A percentile compares a stretch with the other conserved stretches of the same genome.
Evolutionary conservation across 176 grass and related monocot species (phyloP).

Genomic region (Thalia dealbata): DNA sequence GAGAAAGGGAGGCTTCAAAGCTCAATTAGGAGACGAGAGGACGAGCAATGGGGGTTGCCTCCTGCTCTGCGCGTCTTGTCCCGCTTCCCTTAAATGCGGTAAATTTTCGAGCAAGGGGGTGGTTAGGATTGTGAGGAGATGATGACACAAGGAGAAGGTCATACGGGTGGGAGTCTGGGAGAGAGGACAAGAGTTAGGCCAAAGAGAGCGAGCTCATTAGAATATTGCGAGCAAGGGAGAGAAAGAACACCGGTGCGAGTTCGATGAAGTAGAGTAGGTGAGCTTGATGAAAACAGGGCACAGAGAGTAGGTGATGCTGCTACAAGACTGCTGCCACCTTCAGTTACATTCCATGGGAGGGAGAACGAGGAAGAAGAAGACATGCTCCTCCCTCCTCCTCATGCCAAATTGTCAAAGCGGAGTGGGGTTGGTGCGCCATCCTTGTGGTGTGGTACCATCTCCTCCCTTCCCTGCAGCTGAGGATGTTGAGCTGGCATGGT

Average conservation of each 20-base stretch:
- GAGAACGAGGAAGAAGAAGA: not conserved
- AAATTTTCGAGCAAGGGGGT: not conserved
- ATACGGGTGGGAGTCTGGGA: not conserved
- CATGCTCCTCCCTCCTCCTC: too few relatives aligned
- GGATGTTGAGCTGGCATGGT: not conserved
- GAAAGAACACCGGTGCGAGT: not conserved
- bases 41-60: not conserved
- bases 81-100: not conserved
- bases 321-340: not conserved
- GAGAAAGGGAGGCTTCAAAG: not conserved
- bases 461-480: not conserved
- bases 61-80: not conserved
- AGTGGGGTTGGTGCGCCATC: slow-evolving; percentile 3
- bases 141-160: not conserved
- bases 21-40: not conserved
- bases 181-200: not conserved
- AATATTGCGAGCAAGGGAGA: not conserved
- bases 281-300: not conserved
- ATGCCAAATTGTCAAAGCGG: too few relatives aligned
- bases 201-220: not conserved
- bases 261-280: not conserved
- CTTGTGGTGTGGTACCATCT: not conserved
- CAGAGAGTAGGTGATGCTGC: too few relatives aligned
- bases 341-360: not conserved
- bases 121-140: not conserved